These are phyloP conservation scores for Leccinum variicolor DNA, from an alignment of 768 basidiomycete genomes.

Conservation along the genomic window DNA sequence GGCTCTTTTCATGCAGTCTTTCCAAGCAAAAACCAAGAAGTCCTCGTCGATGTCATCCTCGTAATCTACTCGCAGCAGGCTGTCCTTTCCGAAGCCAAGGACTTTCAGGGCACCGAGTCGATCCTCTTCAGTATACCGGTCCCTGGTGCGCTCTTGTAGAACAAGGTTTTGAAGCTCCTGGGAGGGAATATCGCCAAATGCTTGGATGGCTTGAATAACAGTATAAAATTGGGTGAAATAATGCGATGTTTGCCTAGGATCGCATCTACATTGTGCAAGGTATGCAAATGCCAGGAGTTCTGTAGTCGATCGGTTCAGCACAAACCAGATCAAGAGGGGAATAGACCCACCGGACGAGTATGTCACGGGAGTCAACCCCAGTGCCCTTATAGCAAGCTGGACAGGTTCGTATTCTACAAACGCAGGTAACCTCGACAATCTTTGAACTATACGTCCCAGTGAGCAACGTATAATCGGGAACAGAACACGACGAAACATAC, in stretches of 20 bases:
- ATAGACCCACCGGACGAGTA: constrained; percentile 56
- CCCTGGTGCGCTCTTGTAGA: constrained; percentile 57
- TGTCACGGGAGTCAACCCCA: constrained; percentile 66
- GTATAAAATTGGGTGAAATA: constrained; percentile 61
- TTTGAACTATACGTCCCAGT: constrained; percentile 44
- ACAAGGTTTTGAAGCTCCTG: constrained; percentile 54
- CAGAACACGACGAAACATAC: constrained; percentile 36
- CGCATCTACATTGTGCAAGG: constrained; percentile 76
- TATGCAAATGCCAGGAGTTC: constrained; percentile 79
- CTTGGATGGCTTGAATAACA: constrained; percentile 49
- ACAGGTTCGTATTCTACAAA: constrained; percentile 41
- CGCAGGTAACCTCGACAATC: constrained; percentile 44
- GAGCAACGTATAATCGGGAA: not conserved
- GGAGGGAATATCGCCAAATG: constrained; percentile 44
- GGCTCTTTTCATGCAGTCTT: constrained; percentile 51
- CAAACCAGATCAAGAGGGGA: not conserved
- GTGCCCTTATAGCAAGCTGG: constrained; percentile 38
- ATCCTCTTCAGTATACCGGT: constrained; percentile 61
- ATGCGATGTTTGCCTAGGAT: constrained; percentile 56
- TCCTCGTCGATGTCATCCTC: constrained; percentile 65
- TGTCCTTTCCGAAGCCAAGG: constrained; percentile 68
- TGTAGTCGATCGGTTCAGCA: constrained; percentile 27
- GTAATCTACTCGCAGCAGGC: constrained; percentile 61
- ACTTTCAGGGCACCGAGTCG: constrained; percentile 41
- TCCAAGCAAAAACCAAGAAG: constrained; percentile 73